Evolutionary conservation across 345 rosid species (phyloP), one percentile per base, ranked within the genome.

Genomic region (Pelargonium nanum): DNA sequence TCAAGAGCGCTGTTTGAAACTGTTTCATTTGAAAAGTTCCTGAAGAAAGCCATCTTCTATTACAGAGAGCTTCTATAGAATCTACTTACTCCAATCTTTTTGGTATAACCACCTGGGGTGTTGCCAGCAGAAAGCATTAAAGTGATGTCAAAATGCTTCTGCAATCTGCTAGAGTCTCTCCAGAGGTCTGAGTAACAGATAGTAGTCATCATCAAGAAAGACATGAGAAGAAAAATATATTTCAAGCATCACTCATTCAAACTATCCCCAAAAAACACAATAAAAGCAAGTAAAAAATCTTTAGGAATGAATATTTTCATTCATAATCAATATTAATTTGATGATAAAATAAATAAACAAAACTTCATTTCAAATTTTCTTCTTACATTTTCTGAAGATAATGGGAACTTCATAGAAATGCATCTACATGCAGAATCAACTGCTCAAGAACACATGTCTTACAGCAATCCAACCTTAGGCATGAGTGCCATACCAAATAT

Each of bases 41-140:
- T 81, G 66, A 82, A 85, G 71, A 83, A 90, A 21, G 97, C 93
- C 99, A 94, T 94, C 65, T 72, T 74, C 70, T 75, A 68, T 79
- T 72, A 70, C 83, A 85, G 83, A 78, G 81, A 81, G 70, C 63
- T 61, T 64, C 55, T 52, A 56, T 13, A 54, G 16, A 53, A 13
- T 20, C 22, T 22, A 20, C 62, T 13, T 19, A n/a, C 34, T 24
- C 24, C 55, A 6, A 50, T 24, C 6, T 10, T 59, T 44, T 44
- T 34, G 24, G 24, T 60, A 55, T 8, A 51, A n/a, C 17, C 20
- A 19, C 30, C 53, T 53, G 34, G 48, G 21, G 7, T 52, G 21
- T 55, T 68, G 66, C 24, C 23, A 53, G 54, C 32, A 24, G 25
- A 30, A 51, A 51, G 16, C 6, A 22, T 17, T 28, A 20, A 55